These are phyloP conservation scores for Pseudogymnoascus sp. DNA, from an alignment of 2,329 filamentous ascomycete species.

Conservation along the genomic window DNA sequence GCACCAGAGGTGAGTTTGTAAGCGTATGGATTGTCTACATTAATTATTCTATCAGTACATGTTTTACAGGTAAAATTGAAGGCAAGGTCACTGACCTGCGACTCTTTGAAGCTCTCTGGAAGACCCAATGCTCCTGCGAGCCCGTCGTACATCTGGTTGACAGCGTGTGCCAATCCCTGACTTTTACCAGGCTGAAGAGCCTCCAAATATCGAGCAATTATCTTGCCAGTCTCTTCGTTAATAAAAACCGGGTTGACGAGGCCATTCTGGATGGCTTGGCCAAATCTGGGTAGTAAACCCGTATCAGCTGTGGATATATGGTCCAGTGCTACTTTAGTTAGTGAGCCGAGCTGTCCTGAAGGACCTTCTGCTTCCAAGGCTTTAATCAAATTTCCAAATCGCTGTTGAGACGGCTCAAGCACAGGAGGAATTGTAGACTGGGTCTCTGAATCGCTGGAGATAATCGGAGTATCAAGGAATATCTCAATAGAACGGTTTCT, in stretches of 20 bases:
- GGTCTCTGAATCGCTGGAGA: not conserved
- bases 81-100: slow-evolving; percentile 36
- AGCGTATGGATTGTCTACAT: slow-evolving; percentile 50
- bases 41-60: slow-evolving; percentile 28
- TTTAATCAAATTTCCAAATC: slow-evolving; percentile 22
- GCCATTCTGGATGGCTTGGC: slow-evolving; percentile 12
- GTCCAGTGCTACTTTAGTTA: slow-evolving; percentile 23
- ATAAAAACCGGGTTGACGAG: not conserved
- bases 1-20: slow-evolving; percentile 47
- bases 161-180: slow-evolving; percentile 17
- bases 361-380: slow-evolving; percentile 11
- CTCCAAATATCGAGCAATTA: slow-evolving; percentile 18
- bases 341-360: slow-evolving; percentile 9
- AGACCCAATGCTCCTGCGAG: slow-evolving; percentile 19
- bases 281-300: slow-evolving; percentile 22
- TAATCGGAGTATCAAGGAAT: slow-evolving; percentile 48
- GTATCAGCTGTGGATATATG: slow-evolving; percentile 27
- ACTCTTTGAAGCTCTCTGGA: slow-evolving; percentile 28
- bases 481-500: slow-evolving; percentile 90
- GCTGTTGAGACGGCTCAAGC: slow-evolving; percentile 22
- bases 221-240: not conserved
- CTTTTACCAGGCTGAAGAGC: slow-evolving; percentile 20
- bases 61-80: slow-evolving; percentile 20
- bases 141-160: slow-evolving; percentile 20
- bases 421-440: not conserved